Base-by-base conservation (phyloP, 768 basidiomycete species). In the Termitomyces sp. region DNA sequence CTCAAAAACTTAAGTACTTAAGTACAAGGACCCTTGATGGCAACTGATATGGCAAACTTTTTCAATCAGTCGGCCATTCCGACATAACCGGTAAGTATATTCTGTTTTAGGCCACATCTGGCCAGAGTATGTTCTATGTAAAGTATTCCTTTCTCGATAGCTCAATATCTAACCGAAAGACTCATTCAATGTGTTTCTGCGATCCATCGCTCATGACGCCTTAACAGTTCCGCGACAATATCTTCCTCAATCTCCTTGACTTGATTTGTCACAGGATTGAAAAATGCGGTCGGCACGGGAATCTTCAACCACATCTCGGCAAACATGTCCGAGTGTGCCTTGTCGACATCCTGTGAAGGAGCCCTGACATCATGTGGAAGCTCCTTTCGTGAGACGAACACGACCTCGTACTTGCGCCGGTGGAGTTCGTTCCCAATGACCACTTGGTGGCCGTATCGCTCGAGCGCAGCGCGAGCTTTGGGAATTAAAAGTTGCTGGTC, bases 381-480 rank as follows among this genome's bases (percentile, higher is more conserved):
- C 14, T 56, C 60, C 50, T 72, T 76, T 42, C 72, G 83, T 19
- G 90, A 89, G 30, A 99, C 88, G 64, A 98, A 89, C 5, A 96
- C 90, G 53, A 99, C 96, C 67, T 94, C 89, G 59, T 81, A 81
- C 69, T 99, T 99, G 51, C 97, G 83, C 37, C 82, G 80, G 65
- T 94, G 82, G n/a, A 99, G 83, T 58, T 93, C 88, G 69, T 99
- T 99, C 19, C 93, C 97, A 58, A 99, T 92, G 51, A 99, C 97
- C 28, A 97, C 85, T 66, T 98, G 95, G 68, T 98, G 97, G 1
- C 95, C 94, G 69, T 98, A 99, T 24, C 95, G 83, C 57, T 93
- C 86, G 34, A 98, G 81, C 1, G 97, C 92, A 9, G 79, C 81
- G 15, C 85, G 80, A 0, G 95, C 87, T 75, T 99, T 99, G 30